phyloP scores from a whole-genome alignment of 1,139 yeast genomes.

The Pichia kudriavzevii region DNA sequence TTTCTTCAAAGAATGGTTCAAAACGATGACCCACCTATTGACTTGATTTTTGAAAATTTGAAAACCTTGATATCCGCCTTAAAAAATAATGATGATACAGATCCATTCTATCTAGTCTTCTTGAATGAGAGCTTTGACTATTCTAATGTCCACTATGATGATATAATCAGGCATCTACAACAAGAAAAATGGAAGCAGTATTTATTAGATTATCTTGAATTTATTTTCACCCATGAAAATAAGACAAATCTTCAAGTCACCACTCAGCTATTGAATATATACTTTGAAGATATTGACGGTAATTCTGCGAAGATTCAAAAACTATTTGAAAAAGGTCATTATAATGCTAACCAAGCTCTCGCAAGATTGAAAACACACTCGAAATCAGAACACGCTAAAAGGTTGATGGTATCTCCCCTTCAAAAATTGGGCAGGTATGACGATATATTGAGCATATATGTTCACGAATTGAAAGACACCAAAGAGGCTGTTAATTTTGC shows the following conservation, averaged over 20 bases:
- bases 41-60: conserved; percentile 52
- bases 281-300: conserved; percentile 31
- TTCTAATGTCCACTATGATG: conserved; percentile 46
- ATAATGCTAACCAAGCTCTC: conserved; percentile 30
- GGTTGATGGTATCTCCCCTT: conserved; percentile 51
- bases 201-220: conserved; percentile 55
- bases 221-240: conserved; percentile 38
- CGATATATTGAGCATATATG: conserved; percentile 57
- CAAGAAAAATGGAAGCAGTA: conserved; percentile 26
- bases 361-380: conserved; percentile 17
- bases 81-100: conserved; percentile 28
- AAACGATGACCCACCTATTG: conserved; percentile 43
- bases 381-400: conserved; percentile 20
- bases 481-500: conserved; percentile 56
- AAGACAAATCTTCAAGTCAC: conserved; percentile 40
- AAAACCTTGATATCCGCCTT: conserved; percentile 53
- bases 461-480: conserved; percentile 51
- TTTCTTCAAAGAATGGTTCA: conserved; percentile 47
- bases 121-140: conserved; percentile 61
- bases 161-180: conserved; percentile 43
- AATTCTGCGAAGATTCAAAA: conserved; percentile 21
- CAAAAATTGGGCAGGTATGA: conserved; percentile 55
- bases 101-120: conserved; percentile 47
- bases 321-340: conserved; percentile 26
- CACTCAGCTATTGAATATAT: conserved; percentile 50